Conservation (phyloP, 495 filamentous ascomycete species). For the Bombardia bombarda region DNA sequence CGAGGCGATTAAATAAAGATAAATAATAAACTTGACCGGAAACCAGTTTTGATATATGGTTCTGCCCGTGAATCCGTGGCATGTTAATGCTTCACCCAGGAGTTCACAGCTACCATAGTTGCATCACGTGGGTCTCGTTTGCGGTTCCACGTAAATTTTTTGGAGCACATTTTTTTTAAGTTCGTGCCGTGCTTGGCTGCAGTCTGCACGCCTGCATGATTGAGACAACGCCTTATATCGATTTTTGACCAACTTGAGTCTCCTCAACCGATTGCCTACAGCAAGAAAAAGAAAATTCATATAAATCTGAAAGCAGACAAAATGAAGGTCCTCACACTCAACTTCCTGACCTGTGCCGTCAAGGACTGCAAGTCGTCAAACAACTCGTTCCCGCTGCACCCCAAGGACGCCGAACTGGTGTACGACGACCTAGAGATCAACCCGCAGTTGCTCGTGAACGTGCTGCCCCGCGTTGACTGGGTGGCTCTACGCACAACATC, state of each 20-base stretch:
- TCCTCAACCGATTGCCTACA: too few relatives aligned
- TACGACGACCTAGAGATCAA: slow-evolving; percentile 74
- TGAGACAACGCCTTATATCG: too few relatives aligned
- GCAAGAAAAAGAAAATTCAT: background rate
- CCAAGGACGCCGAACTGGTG: slow-evolving; percentile 81
- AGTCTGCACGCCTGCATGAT: too few relatives aligned
- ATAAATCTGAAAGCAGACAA: slow-evolving; percentile 16
- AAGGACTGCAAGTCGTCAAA: slow-evolving; percentile 79
- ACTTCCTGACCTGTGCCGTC: slow-evolving; percentile 94
- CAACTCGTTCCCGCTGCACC: slow-evolving; percentile 80
- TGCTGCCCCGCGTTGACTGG: slow-evolving; percentile 88
- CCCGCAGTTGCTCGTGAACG: slow-evolving; percentile 66
- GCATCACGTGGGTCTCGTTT: background rate
- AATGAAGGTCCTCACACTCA: slow-evolving; percentile 96
- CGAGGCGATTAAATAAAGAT: too few relatives aligned
- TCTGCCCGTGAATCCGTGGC: too few relatives aligned
- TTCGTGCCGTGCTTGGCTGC: too few relatives aligned
- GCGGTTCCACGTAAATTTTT: too few relatives aligned
- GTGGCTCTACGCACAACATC: slow-evolving; percentile 61
- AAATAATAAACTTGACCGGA: too few relatives aligned
- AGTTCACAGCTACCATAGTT: too few relatives aligned
- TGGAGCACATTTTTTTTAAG: background rate
- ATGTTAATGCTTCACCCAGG: too few relatives aligned
- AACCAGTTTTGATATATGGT: too few relatives aligned
- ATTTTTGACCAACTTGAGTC: too few relatives aligned